Evolutionary conservation across 805 yeast genomes (phyloP), one percentile per base, ranked within the genome.

Genomic region (Pichia cabralensis): DNA sequence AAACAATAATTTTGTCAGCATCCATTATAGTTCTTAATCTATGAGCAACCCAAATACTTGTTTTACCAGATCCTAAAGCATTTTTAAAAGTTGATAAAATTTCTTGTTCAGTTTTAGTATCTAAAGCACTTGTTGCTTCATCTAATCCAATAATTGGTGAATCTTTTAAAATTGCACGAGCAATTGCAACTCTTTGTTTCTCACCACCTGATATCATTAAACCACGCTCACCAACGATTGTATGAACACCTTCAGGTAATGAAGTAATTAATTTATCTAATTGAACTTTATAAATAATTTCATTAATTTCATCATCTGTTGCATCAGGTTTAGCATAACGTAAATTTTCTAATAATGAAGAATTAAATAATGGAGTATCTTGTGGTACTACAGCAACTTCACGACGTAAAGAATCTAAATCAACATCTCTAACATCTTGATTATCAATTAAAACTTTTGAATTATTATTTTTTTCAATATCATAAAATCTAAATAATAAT

Each of bases 201-300:
- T 92, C 98, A 41, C 98, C 98, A n/a, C 98, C 98, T 18, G 96
- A 85, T 30, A 92, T 88, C 98, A 92, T 92, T 70, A 92, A 69
- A n/a, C 98, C 98, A 52, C 94, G 66, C 56, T 92, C 98, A 31
- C 98, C 98, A 13, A 92, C 98, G 38, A 83, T 65, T 0, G 97
- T 92, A 20, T 80, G 64, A 26, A 71, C 63, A 1, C 96, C 96
- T 11, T 82, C 81, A 0, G 98, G 97, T 30, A 92, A 58, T 28
- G 77, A 82, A 6, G 55, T 46, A 12, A 89, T 67, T 30, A 89
- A 61, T 17, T 59, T 55, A 41, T 71, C 71, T 41, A 89, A 64
- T 47, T 81, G 77, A 4, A 95, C 95, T 47, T 74, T 71, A 26
- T 64, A 55, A 12, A 89, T 76, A 6, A 77, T 85, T 8, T 58